Evolutionary conservation across 2,329 filamentous ascomycete genomes (phyloP).

Genomic region (Didymella pomorum): DNA sequence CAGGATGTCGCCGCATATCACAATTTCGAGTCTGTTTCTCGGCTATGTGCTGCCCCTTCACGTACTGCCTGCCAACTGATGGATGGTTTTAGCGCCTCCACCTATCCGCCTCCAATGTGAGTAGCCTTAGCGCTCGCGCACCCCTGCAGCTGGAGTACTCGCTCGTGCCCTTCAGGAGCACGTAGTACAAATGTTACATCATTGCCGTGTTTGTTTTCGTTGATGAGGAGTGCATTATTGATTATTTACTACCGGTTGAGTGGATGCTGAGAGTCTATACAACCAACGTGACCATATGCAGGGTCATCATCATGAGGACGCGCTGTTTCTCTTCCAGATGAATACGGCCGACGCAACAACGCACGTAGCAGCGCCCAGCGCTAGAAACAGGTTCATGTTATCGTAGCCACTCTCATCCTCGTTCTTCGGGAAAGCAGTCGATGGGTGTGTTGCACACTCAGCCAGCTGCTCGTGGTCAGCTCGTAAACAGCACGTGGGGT

Average conservation of each 20-base stretch:
- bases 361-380: conserved; percentile 73
- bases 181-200: conserved; percentile 3
- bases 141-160: conserved; percentile 9
- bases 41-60: not conserved
- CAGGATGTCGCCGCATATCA: not conserved
- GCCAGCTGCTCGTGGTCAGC: conserved; percentile 65
- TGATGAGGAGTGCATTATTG: conserved; percentile 7
- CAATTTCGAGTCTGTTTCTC: not conserved
- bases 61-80: not conserved
- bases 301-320: conserved; percentile 15
- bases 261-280: not conserved
- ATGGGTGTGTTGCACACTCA: conserved; percentile 90
- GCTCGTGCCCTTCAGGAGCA: conserved; percentile 12
- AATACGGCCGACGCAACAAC: conserved; percentile 66
- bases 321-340: conserved; percentile 63
- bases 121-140: conserved; percentile 12
- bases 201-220: not conserved
- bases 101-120: conserved; percentile 1
- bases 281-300: conserved; percentile 1
- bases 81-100: not conserved
- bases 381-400: conserved; percentile 84
- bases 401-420: conserved; percentile 82
- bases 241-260: conserved; percentile 4
- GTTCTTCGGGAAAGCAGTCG: conserved; percentile 84
- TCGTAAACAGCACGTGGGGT: conserved; percentile 2